These are phyloP conservation scores for Kluyveromyces starmeri DNA, from an alignment of 805 yeast species.

Conservation along the genomic window DNA sequence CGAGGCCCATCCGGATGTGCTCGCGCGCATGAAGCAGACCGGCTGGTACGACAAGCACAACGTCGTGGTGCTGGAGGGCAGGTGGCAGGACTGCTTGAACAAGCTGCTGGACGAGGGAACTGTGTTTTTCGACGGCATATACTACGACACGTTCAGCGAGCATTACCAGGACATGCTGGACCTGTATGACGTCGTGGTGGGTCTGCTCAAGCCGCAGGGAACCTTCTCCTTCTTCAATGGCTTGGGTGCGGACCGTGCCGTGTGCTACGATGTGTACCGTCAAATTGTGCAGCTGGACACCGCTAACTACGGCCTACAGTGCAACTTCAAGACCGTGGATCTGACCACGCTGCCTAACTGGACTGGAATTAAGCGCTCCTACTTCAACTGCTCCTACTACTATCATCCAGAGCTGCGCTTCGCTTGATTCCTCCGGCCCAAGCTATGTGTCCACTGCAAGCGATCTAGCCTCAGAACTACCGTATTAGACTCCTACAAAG, in stretches of 20 bases:
- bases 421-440: conserved; percentile 11
- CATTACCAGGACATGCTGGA: conserved; percentile 85
- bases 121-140: conserved; percentile 80
- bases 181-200: conserved; percentile 72
- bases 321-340: conserved; percentile 36
- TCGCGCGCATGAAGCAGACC: conserved; percentile 52
- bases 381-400: conserved; percentile 27
- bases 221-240: conserved; percentile 90
- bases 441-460: too few species aligned
- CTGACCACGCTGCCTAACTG: conserved; percentile 24
- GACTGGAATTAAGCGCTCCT: conserved; percentile 29
- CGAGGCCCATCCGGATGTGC: conserved; percentile 92
- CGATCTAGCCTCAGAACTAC: too few species aligned
- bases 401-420: conserved; percentile 28
- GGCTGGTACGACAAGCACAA: conserved; percentile 77
- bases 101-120: conserved; percentile 47
- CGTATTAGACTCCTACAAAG: too few species aligned
- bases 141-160: conserved; percentile 90
- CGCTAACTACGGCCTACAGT: conserved; percentile 64
- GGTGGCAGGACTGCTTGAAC: conserved; percentile 83
- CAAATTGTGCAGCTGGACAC: conserved; percentile 74
- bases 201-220: conserved; percentile 73
- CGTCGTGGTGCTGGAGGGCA: conserved; percentile 74
- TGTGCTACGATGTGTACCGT: conserved; percentile 77
- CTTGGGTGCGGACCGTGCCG: conserved; percentile 67